Base-by-base conservation (phyloP, 2,329 filamentous ascomycete species). In the Neonectria ditissima region DNA sequence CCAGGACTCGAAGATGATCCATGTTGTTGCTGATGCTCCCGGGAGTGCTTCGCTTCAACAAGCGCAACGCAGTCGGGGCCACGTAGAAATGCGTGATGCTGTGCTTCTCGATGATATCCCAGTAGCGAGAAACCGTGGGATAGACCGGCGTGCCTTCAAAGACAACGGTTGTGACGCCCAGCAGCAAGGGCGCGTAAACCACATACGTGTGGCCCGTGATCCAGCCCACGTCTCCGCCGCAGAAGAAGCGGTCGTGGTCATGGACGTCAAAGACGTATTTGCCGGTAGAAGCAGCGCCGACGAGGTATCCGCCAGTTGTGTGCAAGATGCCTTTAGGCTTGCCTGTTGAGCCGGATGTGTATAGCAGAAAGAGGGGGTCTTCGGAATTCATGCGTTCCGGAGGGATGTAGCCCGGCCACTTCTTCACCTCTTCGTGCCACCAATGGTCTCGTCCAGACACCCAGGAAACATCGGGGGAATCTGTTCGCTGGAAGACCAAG, bases 241-340 rank as follows among this genome's bases (percentile, higher is more conserved):
- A 97, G 86, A 97, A 97, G 84, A 94, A 97, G 62, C 86, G 87
- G 78, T 97, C 94, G 53, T 90, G 87, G 68, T 93, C 90, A 76
- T 97, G 94, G 65, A 97, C 95, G 78, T 97, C 94, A 76, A 97
- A 97, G 57, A 97, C 94, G 78, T 97, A 97, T 81, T 97, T 97
- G 78, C 93, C 94, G 4, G 94, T 97, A 66, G 90, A 86, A 4
- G 94, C 94, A 39, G 94, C 94, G 55, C 94, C 94, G 9, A 97
- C 82, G 9, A 97, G 86, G 77, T 97, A 97, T 37, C 94, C 94
- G 66, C 84, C 94, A 18, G 94, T 97, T 2, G 93, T 95, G 84
- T 97, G 94, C 91, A 97, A 91, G 50, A 97, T 90, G 79, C 94
- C 94, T 87, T 97, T 97, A 66, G 94, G 94, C 86, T 97, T 97